Percentiles rank a stretch among this genome's conserved stretches.
Evolutionary conservation across 176 grass and related monocot genomes (phyloP).

Genomic region (Cenchrus purpureus): DNA sequence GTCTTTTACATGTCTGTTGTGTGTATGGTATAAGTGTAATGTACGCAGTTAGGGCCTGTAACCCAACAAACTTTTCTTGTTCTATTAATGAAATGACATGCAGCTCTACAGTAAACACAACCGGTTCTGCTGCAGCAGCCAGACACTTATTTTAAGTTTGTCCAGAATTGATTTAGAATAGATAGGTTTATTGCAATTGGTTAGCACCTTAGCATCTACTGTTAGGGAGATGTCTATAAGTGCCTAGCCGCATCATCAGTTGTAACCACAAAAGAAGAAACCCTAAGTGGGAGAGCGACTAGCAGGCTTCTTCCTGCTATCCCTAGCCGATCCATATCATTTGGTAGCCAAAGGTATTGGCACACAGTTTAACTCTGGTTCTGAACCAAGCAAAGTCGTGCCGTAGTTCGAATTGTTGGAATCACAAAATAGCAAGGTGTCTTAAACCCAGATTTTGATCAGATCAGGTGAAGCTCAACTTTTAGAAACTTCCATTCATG

Average conservation of each 20-base stretch:
- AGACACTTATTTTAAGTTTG: too few relatives aligned
- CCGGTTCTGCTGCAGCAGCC: too few relatives aligned
- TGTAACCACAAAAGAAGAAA: too few relatives aligned
- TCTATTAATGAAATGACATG: neutral
- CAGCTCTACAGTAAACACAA: neutral
- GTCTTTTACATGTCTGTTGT: neutral
- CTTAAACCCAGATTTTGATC: constrained; percentile 31
- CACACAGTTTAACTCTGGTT: constrained; percentile 27
- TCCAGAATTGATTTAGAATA: too few relatives aligned
- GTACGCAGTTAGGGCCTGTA: neutral
- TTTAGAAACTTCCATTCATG: constrained; percentile 19
- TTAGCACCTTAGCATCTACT: too few relatives aligned
- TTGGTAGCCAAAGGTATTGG: constrained; percentile 15
- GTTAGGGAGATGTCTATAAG: too few relatives aligned
- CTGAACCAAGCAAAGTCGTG: constrained; percentile 26
- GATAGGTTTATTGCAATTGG: too few relatives aligned
- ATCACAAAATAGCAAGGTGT: constrained; percentile 33
- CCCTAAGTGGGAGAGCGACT: too few relatives aligned
- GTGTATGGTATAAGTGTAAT: neutral
- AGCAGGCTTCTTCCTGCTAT: too few relatives aligned
- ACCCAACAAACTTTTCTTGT: neutral
- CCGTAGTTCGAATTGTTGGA: constrained; percentile 28
- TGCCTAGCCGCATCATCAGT: too few relatives aligned
- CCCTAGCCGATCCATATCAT: too few relatives aligned
- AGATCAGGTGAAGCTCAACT: constrained; percentile 2